phyloP scores from a whole-genome alignment of 2,329 filamentous ascomycete genomes.

The Trichoderma cornu-damae region DNA sequence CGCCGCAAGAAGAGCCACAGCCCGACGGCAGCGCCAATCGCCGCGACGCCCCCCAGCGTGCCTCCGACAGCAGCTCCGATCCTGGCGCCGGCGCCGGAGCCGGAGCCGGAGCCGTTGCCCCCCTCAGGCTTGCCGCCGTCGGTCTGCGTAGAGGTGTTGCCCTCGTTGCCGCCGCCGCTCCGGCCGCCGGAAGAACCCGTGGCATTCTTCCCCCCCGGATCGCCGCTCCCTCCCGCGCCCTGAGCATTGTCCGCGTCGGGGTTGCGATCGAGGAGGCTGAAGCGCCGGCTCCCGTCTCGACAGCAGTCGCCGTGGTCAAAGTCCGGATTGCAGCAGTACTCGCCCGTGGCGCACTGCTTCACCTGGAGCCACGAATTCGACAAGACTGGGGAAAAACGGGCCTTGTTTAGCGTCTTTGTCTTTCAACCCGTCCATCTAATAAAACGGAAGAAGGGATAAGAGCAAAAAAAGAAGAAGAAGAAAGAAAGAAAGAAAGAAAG shows the following conservation, averaged over 20 bases:
- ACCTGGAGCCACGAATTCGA: slow-evolving; percentile 1
- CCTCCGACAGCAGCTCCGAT: not conserved
- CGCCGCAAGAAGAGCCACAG: not conserved
- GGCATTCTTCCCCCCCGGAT: not conserved
- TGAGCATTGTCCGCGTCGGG: not conserved
- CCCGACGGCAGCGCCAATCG: not conserved
- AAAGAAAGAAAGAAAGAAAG: too few relatives aligned
- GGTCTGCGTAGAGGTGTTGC: not conserved
- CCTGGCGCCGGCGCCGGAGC: not conserved
- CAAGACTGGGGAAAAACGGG: not conserved
- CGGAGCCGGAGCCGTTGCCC: not conserved
- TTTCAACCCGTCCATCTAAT: too few relatives aligned
- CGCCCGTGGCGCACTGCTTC: not conserved
- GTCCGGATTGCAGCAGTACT: slow-evolving; percentile 16
- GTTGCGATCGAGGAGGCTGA: not conserved
- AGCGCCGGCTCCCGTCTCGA: not conserved
- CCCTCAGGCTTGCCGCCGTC: not conserved
- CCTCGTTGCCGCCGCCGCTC: not conserved
- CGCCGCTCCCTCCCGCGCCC: not conserved
- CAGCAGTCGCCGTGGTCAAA: slow-evolving; percentile 10
- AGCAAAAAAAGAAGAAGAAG: too few relatives aligned
- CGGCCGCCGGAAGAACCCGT: not conserved
- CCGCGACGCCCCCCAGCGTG: not conserved
- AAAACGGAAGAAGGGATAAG: too few relatives aligned
- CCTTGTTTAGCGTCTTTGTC: not conserved